Evolutionary conservation across 305 asterid species (phyloP).

Genomic region (Plantago coronopus): DNA sequence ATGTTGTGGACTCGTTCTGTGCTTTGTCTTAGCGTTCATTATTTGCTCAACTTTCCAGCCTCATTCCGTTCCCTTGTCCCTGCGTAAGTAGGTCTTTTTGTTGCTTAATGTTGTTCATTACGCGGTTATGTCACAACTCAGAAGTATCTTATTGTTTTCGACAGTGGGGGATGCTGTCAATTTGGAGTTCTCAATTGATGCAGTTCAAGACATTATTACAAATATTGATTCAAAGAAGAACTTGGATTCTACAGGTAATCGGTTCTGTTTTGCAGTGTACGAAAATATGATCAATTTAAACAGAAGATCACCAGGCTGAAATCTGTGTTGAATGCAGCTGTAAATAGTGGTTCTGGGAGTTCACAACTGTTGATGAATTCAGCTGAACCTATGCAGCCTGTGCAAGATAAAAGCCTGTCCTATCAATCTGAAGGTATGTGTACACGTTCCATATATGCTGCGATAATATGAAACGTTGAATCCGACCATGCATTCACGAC

Average conservation of each 20-base stretch:
- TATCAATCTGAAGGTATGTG: background rate
- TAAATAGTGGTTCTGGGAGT: slow-evolving; percentile 7
- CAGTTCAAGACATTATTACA: no score
- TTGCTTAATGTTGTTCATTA: no score
- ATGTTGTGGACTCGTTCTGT: slow-evolving; percentile 36
- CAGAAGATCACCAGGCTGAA: background rate
- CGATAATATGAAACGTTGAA: no score
- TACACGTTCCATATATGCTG: background rate
- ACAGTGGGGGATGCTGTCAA: no score
- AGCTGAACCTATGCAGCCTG: background rate
- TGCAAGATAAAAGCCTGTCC: background rate
- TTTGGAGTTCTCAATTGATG: no score
- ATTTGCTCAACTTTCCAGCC: slow-evolving; percentile 38
- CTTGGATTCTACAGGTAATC: no score
- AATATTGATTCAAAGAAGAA: no score
- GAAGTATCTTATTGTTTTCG: no score
- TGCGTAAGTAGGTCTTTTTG: slow-evolving; percentile 29
- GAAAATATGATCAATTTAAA: no score
- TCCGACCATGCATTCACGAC: no score
- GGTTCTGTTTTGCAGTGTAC: background rate
- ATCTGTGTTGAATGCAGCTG: slow-evolving; percentile 3
- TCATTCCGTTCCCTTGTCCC: slow-evolving; percentile 32
- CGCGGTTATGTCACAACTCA: background rate
- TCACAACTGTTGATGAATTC: background rate
- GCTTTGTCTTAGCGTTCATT: slow-evolving; percentile 35